A percentile compares a stretch with the other conserved stretches of the same genome.
Conservation (phyloP, 345 rosid species). For the Eucalyptus victrix region DNA sequence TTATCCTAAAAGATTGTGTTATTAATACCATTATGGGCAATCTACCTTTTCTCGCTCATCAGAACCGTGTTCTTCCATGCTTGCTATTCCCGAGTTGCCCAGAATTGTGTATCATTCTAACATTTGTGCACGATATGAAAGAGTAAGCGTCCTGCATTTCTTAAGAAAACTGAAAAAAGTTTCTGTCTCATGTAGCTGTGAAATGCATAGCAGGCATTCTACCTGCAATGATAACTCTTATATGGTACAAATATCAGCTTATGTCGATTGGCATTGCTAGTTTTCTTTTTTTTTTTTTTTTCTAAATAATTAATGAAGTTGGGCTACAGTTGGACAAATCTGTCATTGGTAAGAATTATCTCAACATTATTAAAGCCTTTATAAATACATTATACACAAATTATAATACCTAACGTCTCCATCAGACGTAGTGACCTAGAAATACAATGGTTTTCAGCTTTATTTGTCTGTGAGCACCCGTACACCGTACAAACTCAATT, state of each 20-base stretch:
- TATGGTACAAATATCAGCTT: not conserved
- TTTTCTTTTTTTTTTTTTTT: not conserved
- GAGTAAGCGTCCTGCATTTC: not conserved
- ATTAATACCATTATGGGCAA: not conserved
- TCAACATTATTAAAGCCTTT: not conserved
- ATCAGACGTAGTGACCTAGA: not conserved
- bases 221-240: not conserved
- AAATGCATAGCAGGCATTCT: not conserved
- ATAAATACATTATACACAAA: not conserved
- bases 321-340: not conserved
- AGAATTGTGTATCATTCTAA: not conserved
- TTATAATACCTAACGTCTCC: not conserved
- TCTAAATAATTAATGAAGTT: not conserved
- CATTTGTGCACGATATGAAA: not conserved
- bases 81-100: not conserved
- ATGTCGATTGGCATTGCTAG: not conserved
- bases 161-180: not conserved
- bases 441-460: not conserved
- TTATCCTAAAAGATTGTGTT: not conserved
- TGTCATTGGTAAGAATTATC: not conserved
- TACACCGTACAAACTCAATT: not conserved
- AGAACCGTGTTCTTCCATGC: not conserved
- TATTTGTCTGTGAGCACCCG: not conserved
- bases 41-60: not conserved
- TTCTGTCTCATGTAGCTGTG: not conserved